Evolutionary conservation across 768 basidiomycete species (phyloP), one percentile per base, ranked within the genome.

Genomic region (Termitomyces eurrhizus): DNA sequence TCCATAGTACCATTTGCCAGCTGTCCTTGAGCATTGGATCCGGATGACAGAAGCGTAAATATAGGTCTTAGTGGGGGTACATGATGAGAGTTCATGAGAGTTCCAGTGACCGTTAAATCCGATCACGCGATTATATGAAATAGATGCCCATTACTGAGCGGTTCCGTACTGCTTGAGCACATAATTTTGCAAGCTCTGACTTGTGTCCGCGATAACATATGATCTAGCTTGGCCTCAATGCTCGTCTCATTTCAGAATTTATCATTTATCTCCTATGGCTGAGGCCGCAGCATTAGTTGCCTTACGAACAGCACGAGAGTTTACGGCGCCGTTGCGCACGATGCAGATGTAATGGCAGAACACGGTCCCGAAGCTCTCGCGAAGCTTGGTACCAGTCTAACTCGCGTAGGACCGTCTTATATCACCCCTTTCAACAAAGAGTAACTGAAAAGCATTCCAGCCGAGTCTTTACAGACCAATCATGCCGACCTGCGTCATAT

Each of bases 21-120:
- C 64, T 85, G 83, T 3, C 83, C 83, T 26, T 77, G 76, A 1
- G 80, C 80, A 62, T 85, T 85, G 7, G 83, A 85, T 21, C 65
- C 67, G 26, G 65, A 66, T 9, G 67, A 68, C 21, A 60, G 51
- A 7, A 68, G 65, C 21, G 44, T 48, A 32, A 62, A 62, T 64
- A 61, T 64, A 3, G 39, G 26, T 26, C 18, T 2, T 33, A 39
- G 36, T 21, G 36, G 46, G 36, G 14, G 37, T 41, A 35, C 49
- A 44, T 24, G 51, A 44, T 24, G 51, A 9, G 36, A 57, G 45
- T 56, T 21, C 42, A 44, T 44, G n/a, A 21, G 8, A 44, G 42
- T 44, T 35, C 39, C 4, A 24, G 21, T 42, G 14, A 42, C 16
- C 16, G 32, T 33, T n/a, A n/a, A 3, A 51, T 51, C 21, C n/a